Evolutionary conservation across 257 asterid species (phyloP).

Genomic region (Petunia secreta): DNA sequence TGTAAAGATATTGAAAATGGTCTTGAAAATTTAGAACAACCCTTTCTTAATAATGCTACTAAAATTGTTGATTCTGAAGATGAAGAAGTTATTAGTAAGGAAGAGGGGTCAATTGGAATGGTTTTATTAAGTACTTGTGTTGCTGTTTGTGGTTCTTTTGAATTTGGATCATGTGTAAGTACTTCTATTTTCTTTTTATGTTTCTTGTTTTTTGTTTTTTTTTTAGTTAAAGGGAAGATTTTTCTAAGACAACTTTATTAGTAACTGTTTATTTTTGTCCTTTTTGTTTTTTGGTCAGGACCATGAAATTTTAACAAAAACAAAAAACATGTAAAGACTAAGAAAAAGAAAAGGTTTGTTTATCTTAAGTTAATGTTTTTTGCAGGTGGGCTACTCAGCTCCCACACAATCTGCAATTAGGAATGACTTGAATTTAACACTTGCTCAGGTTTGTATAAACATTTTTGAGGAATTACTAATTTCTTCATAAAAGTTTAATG

Average conservation of each 20-base stretch:
- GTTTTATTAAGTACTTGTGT: slow-evolving; percentile 74
- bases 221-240: neutral
- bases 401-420: slow-evolving; percentile 82
- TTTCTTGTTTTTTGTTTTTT: neutral
- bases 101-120: slow-evolving; percentile 56
- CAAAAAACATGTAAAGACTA: neutral
- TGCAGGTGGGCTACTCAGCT: slow-evolving; percentile 92
- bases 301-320: slow-evolving; percentile 15
- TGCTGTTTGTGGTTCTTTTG: slow-evolving; percentile 89
- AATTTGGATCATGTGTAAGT: slow-evolving; percentile 92
- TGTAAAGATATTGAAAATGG: slow-evolving; percentile 54
- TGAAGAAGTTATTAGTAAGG: slow-evolving; percentile 23
- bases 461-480: too few species aligned
- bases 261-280: neutral
- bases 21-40: slow-evolving; percentile 47
- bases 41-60: slow-evolving; percentile 39
- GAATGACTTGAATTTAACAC: slow-evolving; percentile 59
- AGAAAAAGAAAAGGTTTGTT: slow-evolving; percentile 11
- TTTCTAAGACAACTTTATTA: neutral
- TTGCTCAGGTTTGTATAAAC: slow-evolving; percentile 57
- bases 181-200: neutral
- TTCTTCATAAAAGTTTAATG: too few species aligned
- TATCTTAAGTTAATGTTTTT: slow-evolving; percentile 38
- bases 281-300: slow-evolving; percentile 34
- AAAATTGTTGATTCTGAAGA: slow-evolving; percentile 37